These are phyloP conservation scores for Stephanodiscus triporus DNA, from an alignment of 108 stramenopile genomes.

Conservation along the genomic window DNA sequence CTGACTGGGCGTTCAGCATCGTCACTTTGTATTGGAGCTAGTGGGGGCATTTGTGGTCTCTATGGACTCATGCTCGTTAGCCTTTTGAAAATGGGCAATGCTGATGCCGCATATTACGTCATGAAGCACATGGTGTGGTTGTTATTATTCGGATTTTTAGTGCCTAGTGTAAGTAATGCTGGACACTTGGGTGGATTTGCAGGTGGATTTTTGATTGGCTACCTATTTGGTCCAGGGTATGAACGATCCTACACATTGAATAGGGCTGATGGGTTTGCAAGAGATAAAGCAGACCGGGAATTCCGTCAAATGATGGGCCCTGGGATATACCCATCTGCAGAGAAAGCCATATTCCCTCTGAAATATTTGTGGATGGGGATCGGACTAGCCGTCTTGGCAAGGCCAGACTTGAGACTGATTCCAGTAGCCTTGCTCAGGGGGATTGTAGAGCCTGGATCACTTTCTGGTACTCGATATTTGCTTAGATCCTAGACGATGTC, in stretches of 20 bases:
- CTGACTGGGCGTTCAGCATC: slow-evolving; percentile 35
- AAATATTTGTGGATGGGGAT: slow-evolving; percentile 52
- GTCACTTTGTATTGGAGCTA: slow-evolving; percentile 65
- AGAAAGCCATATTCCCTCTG: slow-evolving; percentile 55
- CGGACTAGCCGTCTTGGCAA: slow-evolving; percentile 19
- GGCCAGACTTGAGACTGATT: slow-evolving; percentile 45
- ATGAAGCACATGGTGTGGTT: slow-evolving; percentile 62
- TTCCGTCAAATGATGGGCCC: slow-evolving; percentile 74
- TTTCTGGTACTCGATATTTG: slow-evolving; percentile 39
- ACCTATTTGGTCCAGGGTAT: slow-evolving; percentile 71
- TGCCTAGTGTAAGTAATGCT: slow-evolving; percentile 69
- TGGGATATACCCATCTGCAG: slow-evolving; percentile 53
- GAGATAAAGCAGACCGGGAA: slow-evolving; percentile 57
- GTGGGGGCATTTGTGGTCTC: slow-evolving; percentile 78
- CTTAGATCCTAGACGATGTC: slow-evolving; percentile 6
- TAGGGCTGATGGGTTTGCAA: slow-evolving; percentile 40
- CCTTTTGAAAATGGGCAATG: slow-evolving; percentile 65
- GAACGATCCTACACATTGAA: slow-evolving; percentile 52
- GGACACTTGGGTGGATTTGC: slow-evolving; percentile 78
- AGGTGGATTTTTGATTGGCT: slow-evolving; percentile 63
- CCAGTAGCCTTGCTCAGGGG: slow-evolving; percentile 42
- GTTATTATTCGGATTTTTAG: slow-evolving; percentile 51
- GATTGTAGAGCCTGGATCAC: slow-evolving; percentile 32
- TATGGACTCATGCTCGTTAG: slow-evolving; percentile 74
- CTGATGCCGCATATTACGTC: slow-evolving; percentile 45